Evolutionary conservation across 768 basidiomycete genomes (phyloP).

Genomic region (Auriscalpium vulgare): DNA sequence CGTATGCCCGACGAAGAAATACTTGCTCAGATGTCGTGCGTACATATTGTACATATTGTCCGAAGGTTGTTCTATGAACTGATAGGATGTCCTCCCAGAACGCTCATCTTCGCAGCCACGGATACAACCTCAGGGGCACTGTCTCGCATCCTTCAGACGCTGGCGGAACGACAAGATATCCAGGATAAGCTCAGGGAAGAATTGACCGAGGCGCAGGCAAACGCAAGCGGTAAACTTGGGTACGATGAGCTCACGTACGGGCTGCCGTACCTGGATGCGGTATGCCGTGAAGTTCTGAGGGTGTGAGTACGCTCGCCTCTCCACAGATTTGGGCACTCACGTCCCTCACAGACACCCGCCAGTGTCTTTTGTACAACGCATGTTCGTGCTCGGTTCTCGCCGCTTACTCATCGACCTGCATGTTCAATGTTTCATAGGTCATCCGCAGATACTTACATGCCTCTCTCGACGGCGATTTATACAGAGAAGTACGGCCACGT

Average conservation of each 20-base stretch:
- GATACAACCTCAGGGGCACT: conserved; percentile 25
- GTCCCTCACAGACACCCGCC: neutral
- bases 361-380: neutral
- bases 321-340: neutral
- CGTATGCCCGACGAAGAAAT: conserved; percentile 19
- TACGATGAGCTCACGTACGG: conserved; percentile 18
- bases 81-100: neutral
- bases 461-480: neutral
- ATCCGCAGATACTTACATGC: neutral
- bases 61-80: neutral
- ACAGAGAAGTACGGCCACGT: neutral
- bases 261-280: conserved; percentile 22
- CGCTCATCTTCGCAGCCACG: neutral
- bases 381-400: neutral
- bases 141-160: conserved; percentile 20
- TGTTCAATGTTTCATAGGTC: neutral
- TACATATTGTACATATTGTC: neutral
- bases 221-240: conserved; percentile 6
- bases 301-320: conserved; percentile 12
- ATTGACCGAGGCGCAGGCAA: conserved; percentile 9
- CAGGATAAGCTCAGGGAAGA: conserved; percentile 22
- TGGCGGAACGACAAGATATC: conserved; percentile 18
- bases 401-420: neutral
- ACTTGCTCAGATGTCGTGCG: conserved; percentile 20
- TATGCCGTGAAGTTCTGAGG: conserved; percentile 18